Base-by-base conservation (phyloP, 2,329 filamentous ascomycete species). In the Alternaria sp. region DNA sequence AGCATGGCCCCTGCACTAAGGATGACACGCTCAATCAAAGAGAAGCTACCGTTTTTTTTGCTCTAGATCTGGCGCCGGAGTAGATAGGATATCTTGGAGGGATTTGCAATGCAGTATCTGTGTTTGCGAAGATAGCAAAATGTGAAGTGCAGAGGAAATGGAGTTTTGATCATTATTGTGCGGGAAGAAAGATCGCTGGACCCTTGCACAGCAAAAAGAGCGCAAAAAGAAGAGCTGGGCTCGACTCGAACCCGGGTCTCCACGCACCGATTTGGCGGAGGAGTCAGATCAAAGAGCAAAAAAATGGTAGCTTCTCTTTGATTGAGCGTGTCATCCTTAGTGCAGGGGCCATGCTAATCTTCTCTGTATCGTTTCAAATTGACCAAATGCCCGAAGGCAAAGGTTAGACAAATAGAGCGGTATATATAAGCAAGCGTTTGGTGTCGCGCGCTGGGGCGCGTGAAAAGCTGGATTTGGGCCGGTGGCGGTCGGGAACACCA, bases 241-340 rank as follows among this genome's bases (percentile, higher is more conserved):
- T 2, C 12, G 12, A 36, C 19, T 51, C 49, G 49, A 51, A 51
- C 28, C 10, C 6, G n/a, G 15, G 36, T 5, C 36, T 44, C 12
- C 17, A 13, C 10, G n/a, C 9, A 12, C 28, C 8, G 11, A 15
- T 6, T 9, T 21, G 1, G 13, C 47, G 26, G 6, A 23, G 28
- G 13, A 23, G 28, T 23, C 28, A 51, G 17, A 51, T 21, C 12
- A 15, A 21, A 51, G 47, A 32, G 47, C 47, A 72, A 73, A 76
- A 75, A 76, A 77, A 76, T 75, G 73, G 74, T 75, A 72, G 74
- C 74, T 75, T 75, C 71, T 77, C 73, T 76, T 76, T 77, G 69
- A 74, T 74, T 69, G 64, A 67, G 76, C 74, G 74, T 93, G 91
- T 94, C 92, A 95, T 94, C 92, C 92, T 95, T 95, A 94, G 92